These are phyloP conservation scores for Ceratonia siliqua DNA, from an alignment of 306 rosid species.

Conservation along the genomic window DNA sequence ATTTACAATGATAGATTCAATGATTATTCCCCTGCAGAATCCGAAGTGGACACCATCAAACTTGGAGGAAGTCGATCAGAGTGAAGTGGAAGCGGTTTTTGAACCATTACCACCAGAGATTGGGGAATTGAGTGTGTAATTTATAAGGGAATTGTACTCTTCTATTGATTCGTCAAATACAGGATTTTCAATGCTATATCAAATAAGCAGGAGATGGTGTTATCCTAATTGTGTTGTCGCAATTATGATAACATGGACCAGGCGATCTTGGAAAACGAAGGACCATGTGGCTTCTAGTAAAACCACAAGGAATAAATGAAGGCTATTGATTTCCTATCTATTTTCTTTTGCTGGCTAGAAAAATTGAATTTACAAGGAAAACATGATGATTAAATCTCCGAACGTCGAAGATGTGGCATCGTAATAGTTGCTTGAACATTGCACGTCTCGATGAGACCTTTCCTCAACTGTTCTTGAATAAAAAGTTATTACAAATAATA, in stretches of 20 bases:
- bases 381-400: conserved; percentile 15
- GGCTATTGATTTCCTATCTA: not conserved
- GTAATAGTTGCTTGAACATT: conserved; percentile 12
- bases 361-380: not conserved
- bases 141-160: conserved; percentile 13
- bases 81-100: conserved; percentile 63
- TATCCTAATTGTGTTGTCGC: conserved; percentile 15
- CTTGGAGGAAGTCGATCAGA: conserved; percentile 66
- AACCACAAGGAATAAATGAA: not conserved
- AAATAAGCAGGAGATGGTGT: conserved; percentile 33
- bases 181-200: conserved; percentile 26
- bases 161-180: conserved; percentile 20
- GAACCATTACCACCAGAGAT: conserved; percentile 59
- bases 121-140: conserved; percentile 48
- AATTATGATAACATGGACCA: not conserved
- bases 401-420: conserved; percentile 28
- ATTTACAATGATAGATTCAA: conserved; percentile 8
- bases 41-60: conserved; percentile 85
- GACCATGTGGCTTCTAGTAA: conserved; percentile 4
- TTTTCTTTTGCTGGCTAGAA: not conserved
- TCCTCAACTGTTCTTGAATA: not conserved
- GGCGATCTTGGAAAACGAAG: conserved; percentile 25
- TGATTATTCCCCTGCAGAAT: conserved; percentile 53
- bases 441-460: not conserved
- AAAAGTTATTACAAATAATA: not conserved